These are phyloP conservation scores for Fomitiporia mediterranea DNA, from an alignment of 1,284 basidiomycete genomes.

Conservation along the genomic window DNA sequence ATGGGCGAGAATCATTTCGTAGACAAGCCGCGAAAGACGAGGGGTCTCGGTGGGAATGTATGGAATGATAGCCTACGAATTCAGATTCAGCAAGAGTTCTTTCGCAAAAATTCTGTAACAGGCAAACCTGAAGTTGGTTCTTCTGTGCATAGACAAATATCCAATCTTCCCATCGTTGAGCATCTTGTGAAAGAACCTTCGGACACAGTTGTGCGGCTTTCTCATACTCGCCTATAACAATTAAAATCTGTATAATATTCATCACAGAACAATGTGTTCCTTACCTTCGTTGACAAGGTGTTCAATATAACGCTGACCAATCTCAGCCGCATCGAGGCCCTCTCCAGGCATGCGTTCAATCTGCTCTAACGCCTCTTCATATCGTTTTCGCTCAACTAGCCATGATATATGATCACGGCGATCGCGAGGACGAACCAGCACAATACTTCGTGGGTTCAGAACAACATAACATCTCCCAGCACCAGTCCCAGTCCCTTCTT, in stretches of 20 bases:
- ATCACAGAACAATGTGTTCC: conserved; percentile 21
- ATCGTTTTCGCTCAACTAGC: conserved; percentile 83
- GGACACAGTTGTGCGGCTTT: conserved; percentile 86
- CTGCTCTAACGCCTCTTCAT: conserved; percentile 84
- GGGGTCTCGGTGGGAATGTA: conserved; percentile 83
- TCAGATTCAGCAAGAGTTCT: not conserved
- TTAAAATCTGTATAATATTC: not conserved
- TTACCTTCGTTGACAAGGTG: conserved; percentile 73
- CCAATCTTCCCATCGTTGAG: conserved; percentile 90
- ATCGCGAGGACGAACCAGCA: conserved; percentile 84
- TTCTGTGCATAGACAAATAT: conserved; percentile 89
- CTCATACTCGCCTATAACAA: conserved; percentile 65
- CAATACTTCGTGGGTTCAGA: conserved; percentile 80
- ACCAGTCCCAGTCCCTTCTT: conserved; percentile 24
- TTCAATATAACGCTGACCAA: conserved; percentile 82
- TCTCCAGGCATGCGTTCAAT: conserved; percentile 59
- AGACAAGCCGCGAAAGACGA: conserved; percentile 78
- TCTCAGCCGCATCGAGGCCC: conserved; percentile 61
- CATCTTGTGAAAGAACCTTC: conserved; percentile 80
- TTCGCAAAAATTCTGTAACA: not conserved
- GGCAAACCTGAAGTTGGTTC: conserved; percentile 68
- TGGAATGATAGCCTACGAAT: conserved; percentile 77
- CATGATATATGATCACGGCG: conserved; percentile 88
- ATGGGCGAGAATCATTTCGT: conserved; percentile 93
- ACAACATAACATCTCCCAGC: conserved; percentile 64